phyloP scores from a whole-genome alignment of 192 early-diverging fungal genomes.

The Podila epicladia region DNA sequence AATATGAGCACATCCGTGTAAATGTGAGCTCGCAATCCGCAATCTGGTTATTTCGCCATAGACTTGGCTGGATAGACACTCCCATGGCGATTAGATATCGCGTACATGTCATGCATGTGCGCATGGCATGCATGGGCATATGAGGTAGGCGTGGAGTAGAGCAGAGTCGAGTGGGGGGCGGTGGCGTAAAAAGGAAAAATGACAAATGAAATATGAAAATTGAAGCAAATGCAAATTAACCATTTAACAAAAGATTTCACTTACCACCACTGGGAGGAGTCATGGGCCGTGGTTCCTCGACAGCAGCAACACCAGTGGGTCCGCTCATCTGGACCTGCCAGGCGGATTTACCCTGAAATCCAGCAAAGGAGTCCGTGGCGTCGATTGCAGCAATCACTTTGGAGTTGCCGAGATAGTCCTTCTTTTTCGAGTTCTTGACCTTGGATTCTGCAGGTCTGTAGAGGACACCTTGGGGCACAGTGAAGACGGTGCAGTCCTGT shows the following conservation, averaged over 20 bases:
- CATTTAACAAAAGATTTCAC: background rate
- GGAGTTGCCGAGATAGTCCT: conserved; percentile 80
- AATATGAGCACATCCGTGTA: too few species aligned
- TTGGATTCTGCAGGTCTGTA: conserved; percentile 88
- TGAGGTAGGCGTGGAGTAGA: too few species aligned
- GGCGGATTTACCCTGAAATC: conserved; percentile 63
- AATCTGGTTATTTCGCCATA: too few species aligned
- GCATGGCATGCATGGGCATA: too few species aligned
- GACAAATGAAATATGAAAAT: conserved; percentile 5
- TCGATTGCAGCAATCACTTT: conserved; percentile 88
- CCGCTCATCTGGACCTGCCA: conserved; percentile 55
- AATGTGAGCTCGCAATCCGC: too few species aligned
- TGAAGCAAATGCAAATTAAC: background rate
- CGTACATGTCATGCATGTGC: too few species aligned
- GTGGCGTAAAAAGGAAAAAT: background rate
- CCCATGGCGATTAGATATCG: too few species aligned
- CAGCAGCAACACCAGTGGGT: conserved; percentile 52
- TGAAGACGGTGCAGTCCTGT: conserved; percentile 77
- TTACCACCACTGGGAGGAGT: conserved; percentile 35
- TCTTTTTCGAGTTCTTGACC: conserved; percentile 84
- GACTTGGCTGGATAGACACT: too few species aligned
- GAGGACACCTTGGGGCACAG: conserved; percentile 79
- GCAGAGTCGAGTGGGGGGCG: too few species aligned
- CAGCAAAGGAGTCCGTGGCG: conserved; percentile 65
- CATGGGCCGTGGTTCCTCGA: conserved; percentile 32